Evolutionary conservation across 768 basidiomycete species (phyloP).

Genomic region (Termitomyces sp.): DNA sequence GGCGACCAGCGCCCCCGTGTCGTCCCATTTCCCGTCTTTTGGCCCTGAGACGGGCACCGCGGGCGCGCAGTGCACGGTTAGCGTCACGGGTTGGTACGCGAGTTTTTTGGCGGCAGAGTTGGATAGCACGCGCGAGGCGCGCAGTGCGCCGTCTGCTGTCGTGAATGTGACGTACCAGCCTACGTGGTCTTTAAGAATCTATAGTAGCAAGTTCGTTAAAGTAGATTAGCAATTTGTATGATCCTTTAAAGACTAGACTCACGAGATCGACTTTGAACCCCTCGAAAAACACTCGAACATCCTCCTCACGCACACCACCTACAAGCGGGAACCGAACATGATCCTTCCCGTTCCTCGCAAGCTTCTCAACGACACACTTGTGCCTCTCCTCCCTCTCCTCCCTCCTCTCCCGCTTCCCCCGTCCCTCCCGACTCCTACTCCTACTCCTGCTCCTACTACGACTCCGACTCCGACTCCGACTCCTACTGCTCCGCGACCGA

Average conservation of each 20-base stretch:
- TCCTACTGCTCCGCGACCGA: constrained; percentile 3
- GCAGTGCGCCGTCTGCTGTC: constrained; percentile 53
- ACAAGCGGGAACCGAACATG: constrained; percentile 54
- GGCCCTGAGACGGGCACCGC: constrained; percentile 24
- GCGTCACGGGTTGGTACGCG: constrained; percentile 51
- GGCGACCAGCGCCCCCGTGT: constrained; percentile 47
- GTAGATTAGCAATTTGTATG: neutral
- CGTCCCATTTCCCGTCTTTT: constrained; percentile 43
- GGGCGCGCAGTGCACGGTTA: constrained; percentile 44
- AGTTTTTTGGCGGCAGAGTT: constrained; percentile 43
- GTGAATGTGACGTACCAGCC: constrained; percentile 84
- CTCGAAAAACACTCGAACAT: constrained; percentile 62
- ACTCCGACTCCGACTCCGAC: neutral
- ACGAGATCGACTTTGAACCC: constrained; percentile 73
- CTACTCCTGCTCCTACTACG: constrained; percentile 2
- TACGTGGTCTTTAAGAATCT: constrained; percentile 66
- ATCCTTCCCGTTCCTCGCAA: constrained; percentile 60
- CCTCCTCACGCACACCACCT: constrained; percentile 45
- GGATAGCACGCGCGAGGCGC: constrained; percentile 61
- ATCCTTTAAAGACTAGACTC: constrained; percentile 21
- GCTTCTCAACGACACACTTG: constrained; percentile 37
- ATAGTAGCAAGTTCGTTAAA: neutral
- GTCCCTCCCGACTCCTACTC: constrained; percentile 3
- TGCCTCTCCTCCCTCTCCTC: constrained; percentile 31
- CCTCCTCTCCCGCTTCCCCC: constrained; percentile 13